These are phyloP conservation scores for Evernia prunastri DNA, from an alignment of 495 filamentous ascomycete genomes.

Conservation along the genomic window DNA sequence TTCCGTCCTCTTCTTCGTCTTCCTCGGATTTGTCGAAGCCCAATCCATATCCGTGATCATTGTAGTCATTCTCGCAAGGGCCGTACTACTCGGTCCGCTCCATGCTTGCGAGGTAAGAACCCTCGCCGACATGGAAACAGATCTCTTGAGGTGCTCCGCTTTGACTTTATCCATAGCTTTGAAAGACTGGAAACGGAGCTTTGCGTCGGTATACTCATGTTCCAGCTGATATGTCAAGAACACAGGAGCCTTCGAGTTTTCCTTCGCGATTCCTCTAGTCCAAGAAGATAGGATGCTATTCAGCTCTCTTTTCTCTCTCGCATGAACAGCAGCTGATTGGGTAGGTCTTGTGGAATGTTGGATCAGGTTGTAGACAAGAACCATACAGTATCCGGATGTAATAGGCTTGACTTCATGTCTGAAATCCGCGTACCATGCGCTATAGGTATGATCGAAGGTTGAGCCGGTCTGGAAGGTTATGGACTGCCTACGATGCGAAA, in stretches of 20 bases:
- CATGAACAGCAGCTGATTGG: neutral
- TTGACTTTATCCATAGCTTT: neutral
- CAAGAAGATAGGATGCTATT: neutral
- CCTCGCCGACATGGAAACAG: neutral
- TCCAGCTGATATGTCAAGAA: neutral
- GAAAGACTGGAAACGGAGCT: neutral
- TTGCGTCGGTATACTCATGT: neutral
- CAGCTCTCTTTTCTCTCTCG: neutral
- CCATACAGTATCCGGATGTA: neutral
- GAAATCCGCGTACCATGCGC: neutral
- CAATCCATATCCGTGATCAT: too few relatives aligned
- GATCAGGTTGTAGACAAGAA: neutral
- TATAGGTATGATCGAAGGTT: neutral
- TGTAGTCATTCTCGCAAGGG: neutral
- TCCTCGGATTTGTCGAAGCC: neutral
- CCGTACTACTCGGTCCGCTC: neutral
- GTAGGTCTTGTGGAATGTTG: neutral
- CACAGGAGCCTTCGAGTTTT: neutral
- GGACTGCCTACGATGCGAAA: neutral
- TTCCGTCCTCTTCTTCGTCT: too few relatives aligned
- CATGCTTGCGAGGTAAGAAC: neutral
- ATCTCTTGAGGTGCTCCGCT: neutral
- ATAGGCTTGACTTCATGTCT: neutral
- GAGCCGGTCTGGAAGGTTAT: neutral
- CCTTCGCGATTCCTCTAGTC: neutral